Evolutionary conservation across 441 rosid genomes (phyloP), one percentile per base, ranked within the genome.

Genomic region (Mallotus repandus): DNA sequence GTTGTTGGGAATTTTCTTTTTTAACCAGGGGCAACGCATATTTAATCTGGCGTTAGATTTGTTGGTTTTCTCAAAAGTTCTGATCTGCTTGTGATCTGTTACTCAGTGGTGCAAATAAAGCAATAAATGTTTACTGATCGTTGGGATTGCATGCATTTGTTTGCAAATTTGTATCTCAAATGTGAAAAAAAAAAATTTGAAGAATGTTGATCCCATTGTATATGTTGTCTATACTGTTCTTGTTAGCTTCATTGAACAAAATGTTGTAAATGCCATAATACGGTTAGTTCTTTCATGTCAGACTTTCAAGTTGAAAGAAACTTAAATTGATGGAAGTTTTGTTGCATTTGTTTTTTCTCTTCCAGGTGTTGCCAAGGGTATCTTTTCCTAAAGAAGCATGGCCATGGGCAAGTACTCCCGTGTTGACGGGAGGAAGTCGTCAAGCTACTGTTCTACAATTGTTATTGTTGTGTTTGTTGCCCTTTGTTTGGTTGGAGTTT

Each of bases 401-500:
- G 98, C 95, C 7, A 75, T 79, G 56, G 95, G 88, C 58, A 91
- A 86, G 78, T 91, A 95, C 68, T 81, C 82, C 72, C 89, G 95
- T 76, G 72, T 95, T 52, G 99, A 92, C 45, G 89, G 91, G 79
- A 85, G 91, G 73, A 85, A 89, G 13, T 72, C 93, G 2, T 82
- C 99, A 13, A 88, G 80, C 71, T 89, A 89, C 81, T 93, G 97
- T 73, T 87, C 97, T 4, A 93, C 88, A 0, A 85, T 91, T 80
- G 83, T 91, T 0, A 81, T 93, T 65, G 90, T 88, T 50, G 89
- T 90, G 74, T 89, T 95, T 62, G 94, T 95, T 80, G 94, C 90
- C 14, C 79, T 95, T 18, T 91, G 96, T 77, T 86, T 95, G 76
- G 94, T 90, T 60, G 99, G 97, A 58, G 83, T 90, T 46, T 95